Percentiles rank a stretch among this genome's conserved stretches.
phyloP scores from a whole-genome alignment of 345 rosid genomes.

The Kernera saxatilis region DNA sequence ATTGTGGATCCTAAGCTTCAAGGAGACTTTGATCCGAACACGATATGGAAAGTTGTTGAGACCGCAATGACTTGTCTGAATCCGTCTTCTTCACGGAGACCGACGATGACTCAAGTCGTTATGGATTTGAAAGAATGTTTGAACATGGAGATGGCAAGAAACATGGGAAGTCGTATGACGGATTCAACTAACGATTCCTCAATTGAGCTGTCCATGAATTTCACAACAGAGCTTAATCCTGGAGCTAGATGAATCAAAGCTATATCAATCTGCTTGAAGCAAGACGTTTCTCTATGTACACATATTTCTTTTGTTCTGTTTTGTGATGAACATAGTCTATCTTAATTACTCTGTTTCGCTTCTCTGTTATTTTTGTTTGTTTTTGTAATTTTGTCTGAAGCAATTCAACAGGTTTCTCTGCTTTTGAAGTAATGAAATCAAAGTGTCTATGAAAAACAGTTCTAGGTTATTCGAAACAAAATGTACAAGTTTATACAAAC shows the following conservation, averaged over 20 bases:
- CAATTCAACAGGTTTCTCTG: too few species aligned
- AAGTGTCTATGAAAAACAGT: neutral
- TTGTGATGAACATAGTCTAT: too few species aligned
- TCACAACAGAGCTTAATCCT: slow-evolving; percentile 27
- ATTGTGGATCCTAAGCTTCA: slow-evolving; percentile 48
- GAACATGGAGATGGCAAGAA: slow-evolving; percentile 20
- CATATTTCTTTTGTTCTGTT: too few species aligned
- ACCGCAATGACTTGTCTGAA: slow-evolving; percentile 45
- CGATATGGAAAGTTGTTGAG: slow-evolving; percentile 47
- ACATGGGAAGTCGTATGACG: slow-evolving; percentile 24
- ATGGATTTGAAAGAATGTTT: slow-evolving; percentile 38
- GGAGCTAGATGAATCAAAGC: slow-evolving; percentile 25
- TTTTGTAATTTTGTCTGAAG: too few species aligned
- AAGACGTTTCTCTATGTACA: too few species aligned
- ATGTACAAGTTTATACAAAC: neutral
- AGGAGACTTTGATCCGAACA: slow-evolving; percentile 34
- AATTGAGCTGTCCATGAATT: slow-evolving; percentile 19
- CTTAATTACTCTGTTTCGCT: too few species aligned
- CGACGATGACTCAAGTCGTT: slow-evolving; percentile 40
- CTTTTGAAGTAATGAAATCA: neutral
- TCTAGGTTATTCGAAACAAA: too few species aligned
- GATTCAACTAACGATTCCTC: slow-evolving; percentile 24
- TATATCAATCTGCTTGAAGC: too few species aligned
- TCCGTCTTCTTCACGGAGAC: slow-evolving; percentile 30
- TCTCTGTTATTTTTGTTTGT: too few species aligned